Evolutionary conservation across 164 flowering plant species (phyloP).

Genomic region (Magnolia changhungtana): DNA sequence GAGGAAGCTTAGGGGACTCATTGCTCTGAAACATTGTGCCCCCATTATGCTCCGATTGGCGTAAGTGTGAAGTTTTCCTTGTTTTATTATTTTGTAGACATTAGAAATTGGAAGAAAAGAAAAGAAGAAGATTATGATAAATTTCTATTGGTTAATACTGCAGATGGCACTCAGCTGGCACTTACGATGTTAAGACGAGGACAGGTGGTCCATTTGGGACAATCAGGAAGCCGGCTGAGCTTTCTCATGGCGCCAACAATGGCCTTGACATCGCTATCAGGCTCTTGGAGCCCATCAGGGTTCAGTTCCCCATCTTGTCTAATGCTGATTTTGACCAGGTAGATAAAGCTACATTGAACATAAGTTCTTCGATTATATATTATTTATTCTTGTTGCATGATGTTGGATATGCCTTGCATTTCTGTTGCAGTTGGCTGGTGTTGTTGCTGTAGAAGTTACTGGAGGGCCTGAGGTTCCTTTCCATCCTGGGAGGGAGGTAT

Average conservation of each 20-base stretch:
- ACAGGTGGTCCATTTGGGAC: slow-evolving; percentile 97
- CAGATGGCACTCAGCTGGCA: slow-evolving; percentile 98
- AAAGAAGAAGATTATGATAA: neutral
- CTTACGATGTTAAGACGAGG: slow-evolving; percentile 64
- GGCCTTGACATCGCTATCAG: slow-evolving; percentile 82
- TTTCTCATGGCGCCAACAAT: slow-evolving; percentile 66
- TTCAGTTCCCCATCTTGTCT: slow-evolving; percentile 67
- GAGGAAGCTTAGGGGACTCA: slow-evolving; percentile 81
- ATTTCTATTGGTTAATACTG: slow-evolving; percentile 1
- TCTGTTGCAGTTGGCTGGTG: slow-evolving; percentile 66
- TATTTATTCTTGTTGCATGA: neutral
- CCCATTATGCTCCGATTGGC: slow-evolving; percentile 87
- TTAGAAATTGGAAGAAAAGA: neutral
- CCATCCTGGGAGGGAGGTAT: slow-evolving; percentile 83
- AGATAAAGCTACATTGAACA: neutral
- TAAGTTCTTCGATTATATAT: neutral
- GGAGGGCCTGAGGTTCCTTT: slow-evolving; percentile 93
- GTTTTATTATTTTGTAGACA: neutral
- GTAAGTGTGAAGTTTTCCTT: slow-evolving; percentile 22
- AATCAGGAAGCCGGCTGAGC: slow-evolving; percentile 61
- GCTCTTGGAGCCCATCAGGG: slow-evolving; percentile 77
- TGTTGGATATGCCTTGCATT: slow-evolving; percentile 1
- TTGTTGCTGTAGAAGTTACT: slow-evolving; percentile 81
- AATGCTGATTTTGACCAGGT: slow-evolving; percentile 91
- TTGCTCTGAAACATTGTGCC: slow-evolving; percentile 85